phyloP scores from a whole-genome alignment of 2,329 filamentous ascomycete genomes.

The Botrytis porri region DNA sequence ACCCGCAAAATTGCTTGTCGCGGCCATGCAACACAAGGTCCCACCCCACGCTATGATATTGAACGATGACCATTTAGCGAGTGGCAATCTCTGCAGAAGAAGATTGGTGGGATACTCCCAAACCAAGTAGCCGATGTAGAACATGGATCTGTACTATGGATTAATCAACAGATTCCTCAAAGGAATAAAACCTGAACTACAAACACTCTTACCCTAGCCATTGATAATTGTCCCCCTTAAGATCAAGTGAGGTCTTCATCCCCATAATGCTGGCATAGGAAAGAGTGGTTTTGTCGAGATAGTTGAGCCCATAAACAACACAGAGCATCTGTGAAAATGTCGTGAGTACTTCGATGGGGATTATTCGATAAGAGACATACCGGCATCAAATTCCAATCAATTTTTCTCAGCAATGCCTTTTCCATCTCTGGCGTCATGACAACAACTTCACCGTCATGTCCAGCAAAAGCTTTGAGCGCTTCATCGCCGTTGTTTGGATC shows the following conservation, averaged over 20 bases:
- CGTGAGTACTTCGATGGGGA: not conserved
- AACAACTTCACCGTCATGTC: constrained; percentile 40
- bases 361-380: constrained; percentile 24
- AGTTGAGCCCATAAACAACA: constrained; percentile 57
- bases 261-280: constrained; percentile 52
- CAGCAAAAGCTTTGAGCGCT: constrained; percentile 43
- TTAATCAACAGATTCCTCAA: not conserved
- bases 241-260: constrained; percentile 43
- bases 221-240: constrained; percentile 43
- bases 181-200: not conserved
- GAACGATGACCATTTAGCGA: constrained; percentile 61
- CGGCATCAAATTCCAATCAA: constrained; percentile 47
- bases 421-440: constrained; percentile 43
- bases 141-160: constrained; percentile 36
- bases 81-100: constrained; percentile 51
- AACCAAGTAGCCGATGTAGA: constrained; percentile 43
- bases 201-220: constrained; percentile 43
- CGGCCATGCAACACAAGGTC: constrained; percentile 60
- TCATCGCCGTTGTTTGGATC: constrained; percentile 44
- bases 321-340: constrained; percentile 46
- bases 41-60: constrained; percentile 62
- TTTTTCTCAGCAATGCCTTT: constrained; percentile 44
- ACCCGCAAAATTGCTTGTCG: constrained; percentile 56
- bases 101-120: constrained; percentile 38
- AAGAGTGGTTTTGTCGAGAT: constrained; percentile 48